Percentiles rank a stretch among this genome's conserved stretches.
phyloP scores from a whole-genome alignment of 805 yeast species.

The Nadsonia fulvescens region DNA sequence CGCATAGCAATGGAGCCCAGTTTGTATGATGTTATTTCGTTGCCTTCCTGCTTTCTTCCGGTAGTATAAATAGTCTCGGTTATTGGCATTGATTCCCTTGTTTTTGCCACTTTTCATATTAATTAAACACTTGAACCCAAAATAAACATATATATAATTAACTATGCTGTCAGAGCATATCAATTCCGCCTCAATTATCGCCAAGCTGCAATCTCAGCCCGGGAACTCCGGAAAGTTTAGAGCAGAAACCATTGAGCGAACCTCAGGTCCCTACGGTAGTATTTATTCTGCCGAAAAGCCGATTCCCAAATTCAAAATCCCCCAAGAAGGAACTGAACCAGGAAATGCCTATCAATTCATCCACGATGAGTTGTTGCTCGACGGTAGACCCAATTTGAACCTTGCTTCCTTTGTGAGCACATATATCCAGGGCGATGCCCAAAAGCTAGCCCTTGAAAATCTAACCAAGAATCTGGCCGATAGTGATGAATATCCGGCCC shows the following conservation, averaged over 20 bases:
- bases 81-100: too few species aligned
- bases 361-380: slow-evolving; percentile 58
- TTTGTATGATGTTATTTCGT: too few species aligned
- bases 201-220: slow-evolving; percentile 9
- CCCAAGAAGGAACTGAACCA: slow-evolving; percentile 34
- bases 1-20: too few species aligned
- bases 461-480: slow-evolving; percentile 80
- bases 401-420: slow-evolving; percentile 85
- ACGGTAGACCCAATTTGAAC: slow-evolving; percentile 71
- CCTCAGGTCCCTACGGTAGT: slow-evolving; percentile 4
- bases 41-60: too few species aligned
- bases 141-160: too few species aligned
- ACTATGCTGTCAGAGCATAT: slow-evolving; percentile 8
- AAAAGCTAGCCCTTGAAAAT: slow-evolving; percentile 44
- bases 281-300: slow-evolving; percentile 10
- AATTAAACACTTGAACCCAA: too few species aligned
- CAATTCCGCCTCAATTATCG: slow-evolving; percentile 10
- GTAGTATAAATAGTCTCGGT: too few species aligned
- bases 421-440: slow-evolving; percentile 33
- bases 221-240: slow-evolving; percentile 2
- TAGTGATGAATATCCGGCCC: slow-evolving; percentile 81
- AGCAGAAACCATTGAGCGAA: slow-evolving; percentile 2
- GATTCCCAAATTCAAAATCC: slow-evolving; percentile 40
- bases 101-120: too few species aligned
- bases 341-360: slow-evolving; percentile 42